Base-by-base conservation (phyloP, 2,329 filamentous ascomycete species). In the Aspergillus alliaceus region DNA sequence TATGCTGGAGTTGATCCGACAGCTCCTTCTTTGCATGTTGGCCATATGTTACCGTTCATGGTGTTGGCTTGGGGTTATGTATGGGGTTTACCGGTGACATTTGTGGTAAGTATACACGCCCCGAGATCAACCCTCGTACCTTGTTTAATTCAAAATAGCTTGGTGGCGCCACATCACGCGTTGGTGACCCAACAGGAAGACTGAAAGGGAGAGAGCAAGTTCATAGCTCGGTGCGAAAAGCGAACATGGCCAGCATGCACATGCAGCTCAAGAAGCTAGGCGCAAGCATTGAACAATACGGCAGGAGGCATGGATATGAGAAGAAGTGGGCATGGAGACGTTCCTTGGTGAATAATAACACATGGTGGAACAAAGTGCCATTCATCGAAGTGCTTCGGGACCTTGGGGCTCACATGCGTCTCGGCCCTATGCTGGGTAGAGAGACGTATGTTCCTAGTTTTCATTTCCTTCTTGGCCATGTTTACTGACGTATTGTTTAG, bases 401-500 rank as follows among this genome's bases (percentile, higher is more conserved):
- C 56, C 78, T 97, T 29, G 95, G 92, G 2, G 83, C 82, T 31
- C 83, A 86, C 46, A 86, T 91, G 71, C 83, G 93, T 57, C 77
- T 99, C 51, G 92, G 93, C 1, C 84, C 92, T 3, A 92, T 99
- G 90, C 81, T 99, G 58, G 86, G 87, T 52, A 87, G 91, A 67
- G 93, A 98, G 61, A 95, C 90, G 88, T 91, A 74, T 81, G 90
- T 85, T 48, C 27, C n/a, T 24, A 31, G 9, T 14, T 7, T 18
- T 2, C n/a, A 18, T 34, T 46, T n/a, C 15, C 22, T 29, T 29
- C 7, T 40, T 3, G 7, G 4, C 25, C 11, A 12, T 11, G 15
- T 5, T 40, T 32, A 29, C 35, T 40, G 18, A 56, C 49, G 22
- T 40, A 34, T 35, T 6, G n/a, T 15, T 2, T 35, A 87, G 85